Percentiles rank a stretch among this genome's conserved stretches.
phyloP scores from a whole-genome alignment of 306 rosid species.

The Abrus precatorius region DNA sequence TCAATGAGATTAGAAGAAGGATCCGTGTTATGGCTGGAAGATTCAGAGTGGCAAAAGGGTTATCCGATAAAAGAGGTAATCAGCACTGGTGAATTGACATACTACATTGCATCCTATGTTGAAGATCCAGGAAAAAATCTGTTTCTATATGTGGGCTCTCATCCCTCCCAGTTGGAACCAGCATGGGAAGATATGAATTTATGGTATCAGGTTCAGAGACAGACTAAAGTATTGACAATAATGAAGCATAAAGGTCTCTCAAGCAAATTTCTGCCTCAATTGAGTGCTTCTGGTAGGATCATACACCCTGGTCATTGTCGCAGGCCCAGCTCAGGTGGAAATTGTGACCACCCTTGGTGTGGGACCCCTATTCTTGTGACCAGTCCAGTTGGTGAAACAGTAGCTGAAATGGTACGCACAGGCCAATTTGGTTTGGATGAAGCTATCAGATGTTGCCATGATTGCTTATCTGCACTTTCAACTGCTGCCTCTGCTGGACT shows the following conservation, averaged over 20 bases:
- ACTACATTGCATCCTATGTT: constrained; percentile 77
- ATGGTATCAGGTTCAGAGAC: constrained; percentile 99
- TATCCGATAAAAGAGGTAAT: constrained; percentile 79
- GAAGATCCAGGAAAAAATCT: constrained; percentile 83
- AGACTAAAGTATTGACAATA: constrained; percentile 84
- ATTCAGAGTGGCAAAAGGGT: constrained; percentile 85
- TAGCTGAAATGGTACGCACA: constrained; percentile 69
- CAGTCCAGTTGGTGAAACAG: constrained; percentile 92
- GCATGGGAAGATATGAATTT: constrained; percentile 99
- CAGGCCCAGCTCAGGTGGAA: constrained; percentile 88
- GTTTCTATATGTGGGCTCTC: constrained; percentile 88
- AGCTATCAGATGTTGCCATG: constrained; percentile 91
- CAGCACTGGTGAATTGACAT: constrained; percentile 63
- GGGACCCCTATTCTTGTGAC: constrained; percentile 96
- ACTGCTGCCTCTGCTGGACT: constrained; percentile 82
- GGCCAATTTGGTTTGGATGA: constrained; percentile 82
- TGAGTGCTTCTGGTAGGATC: constrained; percentile 93
- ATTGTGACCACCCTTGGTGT: constrained; percentile 97
- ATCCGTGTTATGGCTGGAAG: constrained; percentile 87
- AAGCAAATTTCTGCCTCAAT: constrained; percentile 84
- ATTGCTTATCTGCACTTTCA: constrained; percentile 92
- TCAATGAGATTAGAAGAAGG: constrained; percentile 86
- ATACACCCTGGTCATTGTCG: constrained; percentile 93
- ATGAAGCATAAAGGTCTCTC: constrained; percentile 92
- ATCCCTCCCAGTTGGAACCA: constrained; percentile 87